Conservation (phyloP, 805 yeast species). For the Candida ficus region DNA sequence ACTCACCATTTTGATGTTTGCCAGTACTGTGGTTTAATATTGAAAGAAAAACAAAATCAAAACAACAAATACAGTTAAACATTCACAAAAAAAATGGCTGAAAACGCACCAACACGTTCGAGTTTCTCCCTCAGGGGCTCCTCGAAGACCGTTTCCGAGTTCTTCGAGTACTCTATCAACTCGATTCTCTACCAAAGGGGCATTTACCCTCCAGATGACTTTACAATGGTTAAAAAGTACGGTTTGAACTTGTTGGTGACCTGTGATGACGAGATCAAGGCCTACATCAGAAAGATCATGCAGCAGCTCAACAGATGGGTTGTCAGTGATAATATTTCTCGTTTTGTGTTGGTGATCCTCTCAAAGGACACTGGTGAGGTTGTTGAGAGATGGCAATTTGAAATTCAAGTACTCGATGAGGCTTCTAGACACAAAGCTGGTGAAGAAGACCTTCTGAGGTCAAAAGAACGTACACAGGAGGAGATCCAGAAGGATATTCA, state of each 20-base stretch:
- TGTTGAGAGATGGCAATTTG: constrained; percentile 86
- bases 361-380: constrained; percentile 60
- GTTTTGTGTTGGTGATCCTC: constrained; percentile 68
- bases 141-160: constrained; percentile 73
- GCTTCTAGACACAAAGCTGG: constrained; percentile 10
- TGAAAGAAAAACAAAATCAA: constrained; percentile 16
- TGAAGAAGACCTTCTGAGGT: constrained; percentile 6
- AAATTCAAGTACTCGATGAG: constrained; percentile 40
- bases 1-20: constrained; percentile 12
- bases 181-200: constrained; percentile 85
- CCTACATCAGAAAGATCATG: constrained; percentile 63
- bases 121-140: constrained; percentile 59
- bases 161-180: constrained; percentile 76
- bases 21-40: no score
- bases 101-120: constrained; percentile 64
- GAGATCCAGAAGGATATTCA: constrained; percentile 74
- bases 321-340: constrained; percentile 58
- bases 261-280: constrained; percentile 68
- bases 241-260: constrained; percentile 71
- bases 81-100: constrained; percentile 42
- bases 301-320: constrained; percentile 73
- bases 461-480: constrained; percentile 26
- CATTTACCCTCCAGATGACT: constrained; percentile 83
- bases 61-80: constrained; percentile 38
- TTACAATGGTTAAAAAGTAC: constrained; percentile 70